phyloP scores from a whole-genome alignment of 2,329 filamentous ascomycete species.

The Verticillium nonalfalfae region DNA sequence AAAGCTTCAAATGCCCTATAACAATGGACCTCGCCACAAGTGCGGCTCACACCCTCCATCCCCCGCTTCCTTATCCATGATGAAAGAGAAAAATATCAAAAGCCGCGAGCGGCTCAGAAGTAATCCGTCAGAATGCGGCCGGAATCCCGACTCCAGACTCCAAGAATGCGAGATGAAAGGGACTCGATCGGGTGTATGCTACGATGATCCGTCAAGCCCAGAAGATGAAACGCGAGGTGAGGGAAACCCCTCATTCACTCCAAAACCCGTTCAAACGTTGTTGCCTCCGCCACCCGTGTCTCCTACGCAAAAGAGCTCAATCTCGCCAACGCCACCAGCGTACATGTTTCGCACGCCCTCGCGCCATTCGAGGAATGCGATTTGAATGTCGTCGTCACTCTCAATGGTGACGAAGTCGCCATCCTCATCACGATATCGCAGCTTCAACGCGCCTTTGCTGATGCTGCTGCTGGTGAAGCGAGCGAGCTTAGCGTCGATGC shows the following conservation, averaged over 20 bases:
- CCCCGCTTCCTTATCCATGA: not conserved
- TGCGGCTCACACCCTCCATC: not conserved
- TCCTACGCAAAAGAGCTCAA: constrained; percentile 75
- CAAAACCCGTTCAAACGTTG: not conserved
- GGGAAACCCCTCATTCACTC: constrained; percentile 7
- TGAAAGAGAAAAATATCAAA: not conserved
- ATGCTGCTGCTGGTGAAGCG: constrained; percentile 82
- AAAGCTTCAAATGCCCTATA: not conserved
- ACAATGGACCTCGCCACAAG: not conserved
- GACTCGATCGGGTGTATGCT: constrained; percentile 11
- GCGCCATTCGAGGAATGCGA: constrained; percentile 91
- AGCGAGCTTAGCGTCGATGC: constrained; percentile 91
- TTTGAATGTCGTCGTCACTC: constrained; percentile 92
- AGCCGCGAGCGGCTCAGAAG: not conserved
- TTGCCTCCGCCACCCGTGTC: constrained; percentile 22
- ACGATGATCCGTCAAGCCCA: constrained; percentile 8
- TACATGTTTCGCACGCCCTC: constrained; percentile 56
- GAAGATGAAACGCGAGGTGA: constrained; percentile 5
- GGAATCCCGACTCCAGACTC: constrained; percentile 10
- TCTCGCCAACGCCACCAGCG: constrained; percentile 74
- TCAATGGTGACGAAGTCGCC: constrained; percentile 90
- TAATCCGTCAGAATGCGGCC: not conserved
- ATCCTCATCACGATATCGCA: constrained; percentile 89
- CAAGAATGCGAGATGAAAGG: constrained; percentile 12
- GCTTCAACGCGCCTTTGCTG: constrained; percentile 71